Evolutionary conservation across 192 early-diverging fungal species (phyloP).

Genomic region (Linnemannia zychae): DNA sequence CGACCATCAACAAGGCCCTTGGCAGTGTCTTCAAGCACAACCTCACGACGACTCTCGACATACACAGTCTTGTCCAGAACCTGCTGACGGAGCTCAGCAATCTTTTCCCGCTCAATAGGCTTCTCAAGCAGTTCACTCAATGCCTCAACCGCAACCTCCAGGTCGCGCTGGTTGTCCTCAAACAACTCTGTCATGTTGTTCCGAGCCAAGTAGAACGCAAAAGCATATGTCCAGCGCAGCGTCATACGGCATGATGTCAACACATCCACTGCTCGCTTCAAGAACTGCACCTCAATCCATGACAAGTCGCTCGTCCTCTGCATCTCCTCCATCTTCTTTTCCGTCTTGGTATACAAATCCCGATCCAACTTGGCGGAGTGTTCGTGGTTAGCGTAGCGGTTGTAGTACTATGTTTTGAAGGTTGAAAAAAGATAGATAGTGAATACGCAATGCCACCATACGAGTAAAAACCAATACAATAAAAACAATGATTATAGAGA

Average conservation of each 20-base stretch:
- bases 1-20: slow-evolving; percentile 85
- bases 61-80: slow-evolving; percentile 96
- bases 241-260: slow-evolving; percentile 91
- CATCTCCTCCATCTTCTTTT: slow-evolving; percentile 97
- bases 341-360: slow-evolving; percentile 87
- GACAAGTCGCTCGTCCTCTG: slow-evolving; percentile 89
- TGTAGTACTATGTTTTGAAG: slow-evolving; percentile 82
- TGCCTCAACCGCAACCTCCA: slow-evolving; percentile 98
- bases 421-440: not conserved
- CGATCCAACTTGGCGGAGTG: slow-evolving; percentile 91
- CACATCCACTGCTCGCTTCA: slow-evolving; percentile 91
- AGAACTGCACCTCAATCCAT: slow-evolving; percentile 99
- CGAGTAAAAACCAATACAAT: slow-evolving; percentile 4
- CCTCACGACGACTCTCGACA: slow-evolving; percentile 88
- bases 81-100: slow-evolving; percentile 84
- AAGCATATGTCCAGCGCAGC: slow-evolving; percentile 97
- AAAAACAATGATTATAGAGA: not conserved
- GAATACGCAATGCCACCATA: not conserved
- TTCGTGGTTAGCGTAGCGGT: slow-evolving; percentile 98
- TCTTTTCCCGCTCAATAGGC: slow-evolving; percentile 79
- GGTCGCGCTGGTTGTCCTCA: slow-evolving; percentile 97
- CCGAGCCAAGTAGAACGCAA: slow-evolving; percentile 93
- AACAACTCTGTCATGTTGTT: slow-evolving; percentile 93
- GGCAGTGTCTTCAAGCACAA: slow-evolving; percentile 93
- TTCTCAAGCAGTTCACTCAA: slow-evolving; percentile 93